Conservation (phyloP, 2,329 filamentous ascomycete species). For the Colletotrichum shisoi region DNA sequence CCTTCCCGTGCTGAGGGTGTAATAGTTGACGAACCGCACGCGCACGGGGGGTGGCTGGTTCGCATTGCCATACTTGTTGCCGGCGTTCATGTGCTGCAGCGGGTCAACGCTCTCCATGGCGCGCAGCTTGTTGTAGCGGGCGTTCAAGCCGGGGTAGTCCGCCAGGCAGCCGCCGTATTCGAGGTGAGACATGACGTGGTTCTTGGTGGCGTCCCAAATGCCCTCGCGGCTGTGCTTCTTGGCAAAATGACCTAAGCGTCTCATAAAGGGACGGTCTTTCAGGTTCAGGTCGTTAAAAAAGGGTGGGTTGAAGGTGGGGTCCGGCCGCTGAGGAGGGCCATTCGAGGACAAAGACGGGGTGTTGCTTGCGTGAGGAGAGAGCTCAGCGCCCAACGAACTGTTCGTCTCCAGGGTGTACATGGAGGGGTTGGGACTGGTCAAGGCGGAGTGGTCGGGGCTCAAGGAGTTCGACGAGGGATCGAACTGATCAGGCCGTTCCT, state of each 20-base stretch:
- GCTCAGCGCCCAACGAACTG: constrained; percentile 38
- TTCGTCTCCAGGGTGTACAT: constrained; percentile 42
- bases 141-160: constrained; percentile 74
- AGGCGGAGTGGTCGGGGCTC: constrained; percentile 36
- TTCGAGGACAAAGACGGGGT: constrained; percentile 28
- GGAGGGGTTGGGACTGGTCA: constrained; percentile 43
- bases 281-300: constrained; percentile 78
- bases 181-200: constrained; percentile 79
- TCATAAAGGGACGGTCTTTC: constrained; percentile 73
- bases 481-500: constrained; percentile 40
- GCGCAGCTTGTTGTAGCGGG: constrained; percentile 73
- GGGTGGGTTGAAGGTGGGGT: constrained; percentile 77
- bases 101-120: constrained; percentile 76
- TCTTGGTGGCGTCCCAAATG: constrained; percentile 72
- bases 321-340: constrained; percentile 43
- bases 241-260: constrained; percentile 76
- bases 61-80: constrained; percentile 40
- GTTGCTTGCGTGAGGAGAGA: constrained; percentile 38
- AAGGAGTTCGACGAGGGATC: constrained; percentile 25
- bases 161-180: constrained; percentile 85
- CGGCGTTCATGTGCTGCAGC: constrained; percentile 44
- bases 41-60: constrained; percentile 54
- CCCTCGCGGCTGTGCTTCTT: constrained; percentile 79
- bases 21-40: constrained; percentile 88
- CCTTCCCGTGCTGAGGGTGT: constrained; percentile 81